Evolutionary conservation across 2,329 filamentous ascomycete species (phyloP), one percentile per base, ranked within the genome.

Genomic region (Phyllosticta capitalensis): DNA sequence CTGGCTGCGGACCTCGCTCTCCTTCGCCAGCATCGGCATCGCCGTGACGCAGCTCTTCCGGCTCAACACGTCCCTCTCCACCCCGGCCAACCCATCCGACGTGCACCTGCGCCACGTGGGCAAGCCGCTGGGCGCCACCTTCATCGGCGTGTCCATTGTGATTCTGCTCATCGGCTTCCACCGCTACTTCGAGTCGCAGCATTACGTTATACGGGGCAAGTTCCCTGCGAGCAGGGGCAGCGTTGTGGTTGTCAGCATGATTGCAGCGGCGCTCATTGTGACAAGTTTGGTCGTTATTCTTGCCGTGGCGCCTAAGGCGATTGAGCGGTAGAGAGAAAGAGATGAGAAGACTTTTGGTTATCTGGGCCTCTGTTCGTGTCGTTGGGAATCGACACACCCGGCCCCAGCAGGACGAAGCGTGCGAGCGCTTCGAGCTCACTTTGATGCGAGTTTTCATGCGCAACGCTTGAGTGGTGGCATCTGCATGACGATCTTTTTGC

Each of bases 31-130:
- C 33, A 92, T 94, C 65, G 89, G 89, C 60, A 88, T 94, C 61
- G 89, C 88, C 51, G 82, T 94, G 49, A 92, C 89, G 1, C 89
- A 94, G 71, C 83, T 94, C 54, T 92, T 94, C 75, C 86, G 89
- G 24, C 83, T 94, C 60, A 92, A 92, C 75, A 88, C 85, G 0
- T 81, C 83, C 9, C 75, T 88, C 49, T 9, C 51, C 21, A 5
- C 38, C 26, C 68, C 74, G 33, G 45, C 50, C 28, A 21, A 48
- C 21, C 12, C 17, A 12, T 21, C 28, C 30, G 19, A 57, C 6
- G 26, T 50, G 14, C 71, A 66, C 38, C 74, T 89, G 54, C 80
- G 84, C 51, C 81, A 81, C 58, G 77, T 90, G 63, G 88, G 88
- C 53, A 88, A 87, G 67, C 88, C 88, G 1, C 79, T 91, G 0